Evolutionary conservation across 306 rosid genomes (phyloP), one percentile per base, ranked within the genome.

Genomic region (Acacia confusa): DNA sequence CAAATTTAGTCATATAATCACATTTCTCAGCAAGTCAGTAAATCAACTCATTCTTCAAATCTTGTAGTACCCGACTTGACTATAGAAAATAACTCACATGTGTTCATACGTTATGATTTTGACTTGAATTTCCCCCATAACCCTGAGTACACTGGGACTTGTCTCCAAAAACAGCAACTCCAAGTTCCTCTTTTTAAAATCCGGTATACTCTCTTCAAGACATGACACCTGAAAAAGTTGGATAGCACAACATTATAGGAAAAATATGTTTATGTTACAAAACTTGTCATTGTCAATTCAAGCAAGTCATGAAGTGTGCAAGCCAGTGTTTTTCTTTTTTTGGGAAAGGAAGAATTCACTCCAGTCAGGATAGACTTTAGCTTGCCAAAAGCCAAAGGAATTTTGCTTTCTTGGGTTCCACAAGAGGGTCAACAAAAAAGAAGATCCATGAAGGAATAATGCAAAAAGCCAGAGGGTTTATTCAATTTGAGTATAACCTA

Each of bases 21-120:
- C 68, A 43, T 75, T 60, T 57, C 27, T 53, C 68, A 75, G 24
- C 64, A 69, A 69, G 44, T 71, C 47, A 53, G 81, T 70, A 78
- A 76, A 85, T 45, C 40, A 36, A 36, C 40, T 36, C 40, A 36
- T 36, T 36, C 40, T 36, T 36, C 40, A 36, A 36, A 36, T 36
- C 40, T 36, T 36, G 40, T 36, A 36, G 40, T 36, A 36, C 40
- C 40, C 40, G 6, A 36, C 40, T 36, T 45, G 38, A 76, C 55
- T 74, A 77, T 28, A 72, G 70, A 83, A 77, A 81, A 78, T 41
- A 28, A 67, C 72, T 78, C 86, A 95, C 99, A 83, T 87, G 87
- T 95, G 97, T 84, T 95, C 97, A 28, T 92, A 77, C 85, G 89
- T 72, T 79, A 93, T 88, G 80, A 93, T 88, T 89, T 92, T 95